Evolutionary conservation across 2,329 filamentous ascomycete species (phyloP).

Genomic region (Aspergillus pseudoviridinutans): DNA sequence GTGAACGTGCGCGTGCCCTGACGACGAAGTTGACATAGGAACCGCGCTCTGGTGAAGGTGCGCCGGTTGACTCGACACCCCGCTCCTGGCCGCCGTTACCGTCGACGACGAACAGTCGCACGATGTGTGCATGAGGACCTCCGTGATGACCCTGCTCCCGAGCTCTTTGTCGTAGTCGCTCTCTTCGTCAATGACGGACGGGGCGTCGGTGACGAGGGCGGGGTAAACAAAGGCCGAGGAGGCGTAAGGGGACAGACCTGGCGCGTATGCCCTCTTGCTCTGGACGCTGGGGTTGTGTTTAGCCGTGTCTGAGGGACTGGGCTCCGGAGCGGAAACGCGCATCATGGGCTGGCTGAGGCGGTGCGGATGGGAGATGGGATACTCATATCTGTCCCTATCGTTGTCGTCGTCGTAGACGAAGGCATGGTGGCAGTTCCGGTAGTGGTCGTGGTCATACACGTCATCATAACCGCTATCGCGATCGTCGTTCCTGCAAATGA

Average conservation of each 20-base stretch:
- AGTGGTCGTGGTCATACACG: neutral
- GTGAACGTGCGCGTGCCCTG: too few relatives aligned
- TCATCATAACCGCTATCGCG: neutral
- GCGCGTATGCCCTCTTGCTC: neutral
- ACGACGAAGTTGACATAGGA: neutral
- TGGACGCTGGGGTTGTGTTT: neutral
- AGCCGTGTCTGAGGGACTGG: neutral
- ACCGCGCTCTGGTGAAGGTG: neutral
- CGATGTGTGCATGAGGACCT: neutral
- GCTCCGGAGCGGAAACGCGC: neutral
- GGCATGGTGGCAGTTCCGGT: neutral
- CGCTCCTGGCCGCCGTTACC: neutral
- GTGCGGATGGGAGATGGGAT: slow-evolving; percentile 1
- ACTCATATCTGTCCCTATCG: neutral
- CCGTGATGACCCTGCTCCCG: neutral
- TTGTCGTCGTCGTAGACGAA: slow-evolving; percentile 1
- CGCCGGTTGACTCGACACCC: neutral
- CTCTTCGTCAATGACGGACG: too few relatives aligned
- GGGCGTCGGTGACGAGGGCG: neutral
- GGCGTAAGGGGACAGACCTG: neutral
- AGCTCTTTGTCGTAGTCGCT: neutral
- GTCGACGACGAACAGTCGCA: neutral
- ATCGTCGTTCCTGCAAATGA: slow-evolving; percentile 1
- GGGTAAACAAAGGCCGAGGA: neutral
- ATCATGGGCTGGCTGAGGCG: neutral